Evolutionary conservation across 345 rosid species (phyloP).

Genomic region (Eutrema yunnanense): DNA sequence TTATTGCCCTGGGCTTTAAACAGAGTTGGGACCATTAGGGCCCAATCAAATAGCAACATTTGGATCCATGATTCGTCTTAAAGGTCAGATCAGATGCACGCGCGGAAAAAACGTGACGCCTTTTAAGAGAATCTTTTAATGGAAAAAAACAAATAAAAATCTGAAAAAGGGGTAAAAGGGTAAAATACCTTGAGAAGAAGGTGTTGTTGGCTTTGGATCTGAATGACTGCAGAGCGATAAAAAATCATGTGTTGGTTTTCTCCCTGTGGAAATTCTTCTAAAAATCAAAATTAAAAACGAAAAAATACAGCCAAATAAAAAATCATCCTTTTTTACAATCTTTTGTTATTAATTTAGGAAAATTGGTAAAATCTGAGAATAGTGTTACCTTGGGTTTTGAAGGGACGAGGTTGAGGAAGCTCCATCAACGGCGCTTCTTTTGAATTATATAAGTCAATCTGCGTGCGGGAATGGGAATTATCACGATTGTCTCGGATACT

Average conservation of each 20-base stretch:
- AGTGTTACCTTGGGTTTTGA: conserved; percentile 60
- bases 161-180: conserved; percentile 13
- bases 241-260: conserved; percentile 85
- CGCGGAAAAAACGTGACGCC: conserved; percentile 42
- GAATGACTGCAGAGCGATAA: conserved; percentile 84
- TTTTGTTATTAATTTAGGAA: too few relatives aligned
- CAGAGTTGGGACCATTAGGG: conserved; percentile 14
- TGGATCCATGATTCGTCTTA: conserved; percentile 22
- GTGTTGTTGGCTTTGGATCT: conserved; percentile 51
- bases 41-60: conserved; percentile 19
- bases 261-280: conserved; percentile 56
- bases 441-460: background rate
- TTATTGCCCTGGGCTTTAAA: conserved; percentile 8
- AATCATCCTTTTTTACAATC: background rate
- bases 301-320: background rate
- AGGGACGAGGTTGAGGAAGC: conserved; percentile 76
- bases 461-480: background rate
- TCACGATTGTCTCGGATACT: background rate
- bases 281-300: conserved; percentile 22
- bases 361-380: background rate
- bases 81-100: conserved; percentile 40
- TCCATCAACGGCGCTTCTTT: conserved; percentile 44
- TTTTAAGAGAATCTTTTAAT: conserved; percentile 9
- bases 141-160: background rate
- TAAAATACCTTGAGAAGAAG: conserved; percentile 59